Evolutionary conservation across 2,329 filamentous ascomycete genomes (phyloP).

Genomic region (Fusarium sp.): DNA sequence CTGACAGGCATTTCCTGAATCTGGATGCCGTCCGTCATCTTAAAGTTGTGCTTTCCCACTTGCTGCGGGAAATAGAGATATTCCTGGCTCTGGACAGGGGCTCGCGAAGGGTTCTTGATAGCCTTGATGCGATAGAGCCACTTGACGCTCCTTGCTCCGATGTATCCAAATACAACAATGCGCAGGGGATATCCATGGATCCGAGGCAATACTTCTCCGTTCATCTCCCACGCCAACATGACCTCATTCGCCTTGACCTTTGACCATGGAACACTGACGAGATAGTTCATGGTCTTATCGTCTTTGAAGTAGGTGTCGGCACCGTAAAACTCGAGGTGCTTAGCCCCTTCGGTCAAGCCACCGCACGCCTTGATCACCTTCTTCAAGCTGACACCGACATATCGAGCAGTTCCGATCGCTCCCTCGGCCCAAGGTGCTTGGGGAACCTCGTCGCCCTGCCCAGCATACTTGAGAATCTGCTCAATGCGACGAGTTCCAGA

Average conservation of each 20-base stretch:
- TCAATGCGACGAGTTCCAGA: conserved; percentile 79
- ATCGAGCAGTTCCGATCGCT: conserved; percentile 77
- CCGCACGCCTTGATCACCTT: conserved; percentile 81
- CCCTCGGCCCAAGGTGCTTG: conserved; percentile 75
- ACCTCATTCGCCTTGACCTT: conserved; percentile 80
- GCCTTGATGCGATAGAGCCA: conserved; percentile 76
- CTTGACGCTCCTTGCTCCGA: conserved; percentile 76
- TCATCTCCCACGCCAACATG: conserved; percentile 81
- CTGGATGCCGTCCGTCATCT: conserved; percentile 72
- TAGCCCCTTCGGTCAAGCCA: conserved; percentile 67
- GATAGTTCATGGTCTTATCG: conserved; percentile 75
- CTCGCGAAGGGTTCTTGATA: conserved; percentile 68
- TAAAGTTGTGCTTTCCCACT: conserved; percentile 76
- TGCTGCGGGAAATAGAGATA: conserved; percentile 81
- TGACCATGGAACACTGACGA: conserved; percentile 76
- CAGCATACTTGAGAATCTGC: conserved; percentile 76
- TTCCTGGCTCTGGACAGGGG: conserved; percentile 76
- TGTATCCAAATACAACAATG: conserved; percentile 75
- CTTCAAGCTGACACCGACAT: conserved; percentile 76
- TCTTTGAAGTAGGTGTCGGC: conserved; percentile 83
- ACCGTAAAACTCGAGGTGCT: conserved; percentile 78
- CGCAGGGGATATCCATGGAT: conserved; percentile 79
- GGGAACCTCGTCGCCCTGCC: conserved; percentile 76
- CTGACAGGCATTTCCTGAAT: conserved; percentile 83
- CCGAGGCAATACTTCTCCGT: conserved; percentile 73